Conservation (phyloP, 768 basidiomycete species). For the Auriscalpium orientale region DNA sequence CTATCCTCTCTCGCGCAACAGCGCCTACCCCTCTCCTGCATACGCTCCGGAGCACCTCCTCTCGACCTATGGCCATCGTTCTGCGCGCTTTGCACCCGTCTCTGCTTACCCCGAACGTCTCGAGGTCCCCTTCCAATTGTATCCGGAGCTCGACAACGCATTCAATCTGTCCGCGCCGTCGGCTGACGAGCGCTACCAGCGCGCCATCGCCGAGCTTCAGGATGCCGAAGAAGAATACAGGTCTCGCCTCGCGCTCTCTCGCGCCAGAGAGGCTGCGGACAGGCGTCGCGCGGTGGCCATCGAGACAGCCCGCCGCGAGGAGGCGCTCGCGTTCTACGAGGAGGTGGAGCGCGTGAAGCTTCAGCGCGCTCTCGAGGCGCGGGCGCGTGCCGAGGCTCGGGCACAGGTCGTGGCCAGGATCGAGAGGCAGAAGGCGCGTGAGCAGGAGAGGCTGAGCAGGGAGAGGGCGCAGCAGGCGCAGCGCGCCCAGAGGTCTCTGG, state of each 20-base stretch:
- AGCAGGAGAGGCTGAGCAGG: neutral
- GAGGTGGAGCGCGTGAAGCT: neutral
- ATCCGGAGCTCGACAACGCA: neutral
- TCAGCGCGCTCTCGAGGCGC: neutral
- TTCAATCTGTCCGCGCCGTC: neutral
- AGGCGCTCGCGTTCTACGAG: neutral
- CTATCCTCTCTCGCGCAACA: too few species aligned
- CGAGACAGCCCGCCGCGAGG: neutral
- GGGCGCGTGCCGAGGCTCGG: neutral
- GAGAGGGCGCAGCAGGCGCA: neutral
- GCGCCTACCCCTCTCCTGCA: neutral
- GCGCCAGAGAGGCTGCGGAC: slow-evolving; percentile 1
- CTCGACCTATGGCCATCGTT: neutral
- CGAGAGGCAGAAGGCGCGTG: neutral
- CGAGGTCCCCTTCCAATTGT: neutral
- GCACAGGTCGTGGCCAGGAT: neutral
- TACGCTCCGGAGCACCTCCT: neutral
- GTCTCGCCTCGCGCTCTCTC: neutral
- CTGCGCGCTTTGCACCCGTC: neutral
- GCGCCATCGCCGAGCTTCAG: slow-evolving; percentile 4
- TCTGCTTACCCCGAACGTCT: neutral
- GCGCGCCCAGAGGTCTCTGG: too few species aligned
- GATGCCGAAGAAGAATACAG: slow-evolving; percentile 8
- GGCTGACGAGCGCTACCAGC: slow-evolving; percentile 8
- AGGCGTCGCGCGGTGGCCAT: neutral